phyloP scores from a whole-genome alignment of 2,329 filamentous ascomycete species.

The Bertia moriformis region DNA sequence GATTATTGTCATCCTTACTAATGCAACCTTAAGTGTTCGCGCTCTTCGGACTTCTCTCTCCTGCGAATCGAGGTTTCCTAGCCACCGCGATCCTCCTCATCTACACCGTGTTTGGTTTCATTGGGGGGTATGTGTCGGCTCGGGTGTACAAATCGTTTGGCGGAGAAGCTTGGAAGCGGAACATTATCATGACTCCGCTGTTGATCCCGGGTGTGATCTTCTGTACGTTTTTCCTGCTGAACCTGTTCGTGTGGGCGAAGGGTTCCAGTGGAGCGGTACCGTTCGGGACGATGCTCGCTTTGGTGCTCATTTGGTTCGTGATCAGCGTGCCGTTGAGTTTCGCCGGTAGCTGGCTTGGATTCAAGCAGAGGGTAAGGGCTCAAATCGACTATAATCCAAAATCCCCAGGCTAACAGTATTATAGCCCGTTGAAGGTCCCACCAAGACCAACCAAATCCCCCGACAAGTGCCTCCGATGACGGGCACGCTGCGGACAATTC shows the following conservation, averaged over 20 bases:
- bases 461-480: conserved; percentile 79
- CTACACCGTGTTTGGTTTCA: conserved; percentile 82
- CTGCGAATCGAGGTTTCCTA: conserved; percentile 85
- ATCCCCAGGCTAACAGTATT: background rate
- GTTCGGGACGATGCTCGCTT: conserved; percentile 89
- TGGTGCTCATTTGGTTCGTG: conserved; percentile 89
- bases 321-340: conserved; percentile 88
- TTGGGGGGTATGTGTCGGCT: conserved; percentile 80
- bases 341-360: conserved; percentile 83
- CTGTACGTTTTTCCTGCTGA: conserved; percentile 75
- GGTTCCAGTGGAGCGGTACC: conserved; percentile 85
- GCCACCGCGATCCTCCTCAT: conserved; percentile 86
- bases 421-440: conserved; percentile 60
- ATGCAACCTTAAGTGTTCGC: conserved; percentile 69
- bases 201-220: conserved; percentile 82
- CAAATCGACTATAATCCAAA: no score
- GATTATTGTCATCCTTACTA: no score
- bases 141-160: conserved; percentile 89
- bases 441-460: conserved; percentile 93
- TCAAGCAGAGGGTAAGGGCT: conserved; percentile 21
- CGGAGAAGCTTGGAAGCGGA: conserved; percentile 86
- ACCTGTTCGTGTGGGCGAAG: conserved; percentile 92
- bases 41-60: conserved; percentile 83
- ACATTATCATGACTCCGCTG: conserved; percentile 75
- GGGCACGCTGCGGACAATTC: conserved; percentile 72